phyloP scores from a whole-genome alignment of 73 alveolate genomes.

The Breviolum minutum region DNA sequence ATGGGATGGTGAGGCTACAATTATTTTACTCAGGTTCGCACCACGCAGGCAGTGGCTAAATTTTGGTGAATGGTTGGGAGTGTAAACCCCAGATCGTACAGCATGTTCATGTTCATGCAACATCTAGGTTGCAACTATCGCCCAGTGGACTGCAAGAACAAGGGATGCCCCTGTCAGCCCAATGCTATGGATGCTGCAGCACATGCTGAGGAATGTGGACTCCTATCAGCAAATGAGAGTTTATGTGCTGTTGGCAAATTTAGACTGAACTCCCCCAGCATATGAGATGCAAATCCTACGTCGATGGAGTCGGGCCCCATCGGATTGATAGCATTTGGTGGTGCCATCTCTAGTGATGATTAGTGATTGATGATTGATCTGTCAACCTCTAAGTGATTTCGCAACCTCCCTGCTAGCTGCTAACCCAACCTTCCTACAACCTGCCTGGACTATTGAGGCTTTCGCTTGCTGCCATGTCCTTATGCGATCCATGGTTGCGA shows the following conservation, averaged over 20 bases:
- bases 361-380: too few species aligned
- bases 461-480: constrained; percentile 17
- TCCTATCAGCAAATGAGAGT: background rate
- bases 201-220: constrained; percentile 40
- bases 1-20: too few species aligned
- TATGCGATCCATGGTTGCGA: constrained; percentile 27
- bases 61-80: too few species aligned
- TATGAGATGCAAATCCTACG: too few species aligned
- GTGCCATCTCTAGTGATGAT: too few species aligned
- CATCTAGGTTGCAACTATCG: constrained; percentile 33
- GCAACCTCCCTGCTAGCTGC: too few species aligned
- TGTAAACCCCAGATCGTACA: background rate
- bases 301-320: too few species aligned
- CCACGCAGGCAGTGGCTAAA: too few species aligned
- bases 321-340: too few species aligned
- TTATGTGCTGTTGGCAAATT: background rate
- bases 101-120: background rate
- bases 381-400: too few species aligned
- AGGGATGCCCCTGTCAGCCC: constrained; percentile 50
- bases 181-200: constrained; percentile 22
- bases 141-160: constrained; percentile 60
- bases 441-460: background rate
- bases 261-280: background rate
- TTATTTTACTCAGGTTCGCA: too few species aligned
- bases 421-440: too few species aligned